Base-by-base conservation (phyloP, 2,329 filamentous ascomycete genomes). In the Massarina eburnea region DNA sequence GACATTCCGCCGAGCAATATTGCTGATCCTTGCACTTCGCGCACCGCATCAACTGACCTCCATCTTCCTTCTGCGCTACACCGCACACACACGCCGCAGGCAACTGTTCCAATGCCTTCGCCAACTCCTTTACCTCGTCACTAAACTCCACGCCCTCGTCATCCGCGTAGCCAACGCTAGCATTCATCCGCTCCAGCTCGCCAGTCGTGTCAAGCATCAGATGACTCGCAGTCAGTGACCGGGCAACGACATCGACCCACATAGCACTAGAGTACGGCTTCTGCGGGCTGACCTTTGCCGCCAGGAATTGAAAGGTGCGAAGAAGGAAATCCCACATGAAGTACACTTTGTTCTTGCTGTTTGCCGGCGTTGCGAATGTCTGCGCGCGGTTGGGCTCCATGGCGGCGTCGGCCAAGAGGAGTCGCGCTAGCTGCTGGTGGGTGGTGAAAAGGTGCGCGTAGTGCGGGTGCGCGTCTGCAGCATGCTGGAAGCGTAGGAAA, bases 1-100 rank as follows among this genome's bases (percentile, higher is more conserved):
- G 64, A 39, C 64, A 69, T 18, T 45, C 52, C 19, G 41, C 40
- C 17, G 60, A 54, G 43, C 66, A 70, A 55, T 67, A 70, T 45
- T 37, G 54, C 38, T 53, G 45, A 10, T 52, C 47, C 35, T 51
- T 59, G 54, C 66, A 70, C 33, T 49, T 57, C 20, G 46, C 35
- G 29, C 66, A 68, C 17, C 39, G 35, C 14, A 57, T 39, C 21
- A 71, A 51, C 15, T 15, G 42, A n/a, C 34, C 35, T 3, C 35
- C 39, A 8, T 27, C 34, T 22, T 22, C 12, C 4, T 39, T 36
- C 6, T 39, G 27, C n/a, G 22, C 29, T 8, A 18, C 39, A 8
- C 52, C 50, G 41, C 58, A 61, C 4, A 43, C 41, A 17, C 4
- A 43, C 41, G n/a, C 51, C 52, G 21, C 56, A 61, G 4, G 26